Base-by-base conservation (phyloP, 352 stramenopile genomes). In the Phytophthora ohioensis region DNA sequence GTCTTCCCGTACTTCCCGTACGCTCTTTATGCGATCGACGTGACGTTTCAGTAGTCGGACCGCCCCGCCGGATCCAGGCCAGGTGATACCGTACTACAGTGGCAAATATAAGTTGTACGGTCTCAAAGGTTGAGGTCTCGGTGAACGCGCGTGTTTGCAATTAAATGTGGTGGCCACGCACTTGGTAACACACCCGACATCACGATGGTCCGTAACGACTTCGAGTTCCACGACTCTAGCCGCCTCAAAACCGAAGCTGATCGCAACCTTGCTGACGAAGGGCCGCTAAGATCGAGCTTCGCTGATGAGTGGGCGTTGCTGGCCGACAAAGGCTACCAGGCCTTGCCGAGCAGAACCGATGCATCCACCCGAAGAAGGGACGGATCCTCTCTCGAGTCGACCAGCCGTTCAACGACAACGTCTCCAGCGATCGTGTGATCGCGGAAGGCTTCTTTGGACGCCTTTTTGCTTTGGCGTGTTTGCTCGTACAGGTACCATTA, bases 41-140 rank as follows among this genome's bases (percentile, higher is more conserved):
- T 63, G 31, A 63, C 56, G 15, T 63, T 63, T 27, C 56, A 63
- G n/a, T 42, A 63, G 45, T 43, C 43, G 2, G 56, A 48, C 35
- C 34, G 45, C 5, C 45, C 57, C 3, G 32, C 8, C 8, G 56
- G 42, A 3, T 30, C 34, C 9, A 63, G 42, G 41, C 42, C 21
- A 63, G 3, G 21, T 30, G 12, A 15, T 64, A 11, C 41, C 55
- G 0, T 60, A 15, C 13, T 59, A 51, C 43, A 11, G 38, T 11
- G 38, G 7, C 11, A 43, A 43, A 11, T 11, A 43, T 43, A 43
- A 43, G 11, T 21, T 64, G 5, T 63, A 63, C 6, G 55, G 55
- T 5, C 31, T 17, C 17, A 49, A 63, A n/a, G 32, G 42, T 63
- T 3, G 42, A 63, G 13, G 34, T 64, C 21, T 39, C 32, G 45